Base-by-base conservation (phyloP, 1,284 basidiomycete species). In the Thelephora terrestris region DNA sequence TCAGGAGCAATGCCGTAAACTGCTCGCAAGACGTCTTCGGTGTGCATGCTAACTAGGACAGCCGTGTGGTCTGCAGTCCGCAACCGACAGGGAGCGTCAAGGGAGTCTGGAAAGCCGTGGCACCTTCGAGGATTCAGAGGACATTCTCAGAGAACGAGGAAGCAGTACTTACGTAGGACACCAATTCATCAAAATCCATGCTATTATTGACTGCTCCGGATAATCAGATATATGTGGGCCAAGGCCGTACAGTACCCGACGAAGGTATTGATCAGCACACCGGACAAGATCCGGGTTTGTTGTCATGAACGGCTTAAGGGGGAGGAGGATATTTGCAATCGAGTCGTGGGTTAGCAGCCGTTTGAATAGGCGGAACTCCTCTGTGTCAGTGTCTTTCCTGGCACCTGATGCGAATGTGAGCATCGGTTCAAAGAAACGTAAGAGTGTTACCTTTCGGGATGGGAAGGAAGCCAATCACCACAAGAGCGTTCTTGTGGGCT, bases 221-320 rank as follows among this genome's bases (percentile, higher is more conserved):
- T 64, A 64, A 40, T 64, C 62, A 3, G 59, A 57, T 23, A 64
- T 61, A 45, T 61, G 61, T 5, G 59, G 58, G 2, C 59, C 62
- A 23, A 64, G 32, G 7, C 57, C 53, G 45, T 57, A 62, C 14
- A 64, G 56, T 1, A 50, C 49, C 1, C 47, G 45, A 5, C 53
- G 48, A 43, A 46, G 62, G 37, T 63, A 57, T 3, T 52, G 53
- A 43, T 64, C 61, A 2, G 49, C 18, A 43, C 62, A 64, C 4
- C 32, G 49, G 0, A 53, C 43, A 1, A 62, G 45, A 14, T 59
- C 52, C 5, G 57, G 58, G 0, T 21, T 50, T n/a, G 29, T 32
- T 18, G 49, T 50, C 57, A 63, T 63, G 7, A 20, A 48, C 0
- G 54, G 50, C 12, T 44, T 48, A 1, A 60, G 40, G n/a, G 50